Evolutionary conservation across 805 yeast genomes (phyloP).

Genomic region (Saccharomycopsis fodiens): DNA sequence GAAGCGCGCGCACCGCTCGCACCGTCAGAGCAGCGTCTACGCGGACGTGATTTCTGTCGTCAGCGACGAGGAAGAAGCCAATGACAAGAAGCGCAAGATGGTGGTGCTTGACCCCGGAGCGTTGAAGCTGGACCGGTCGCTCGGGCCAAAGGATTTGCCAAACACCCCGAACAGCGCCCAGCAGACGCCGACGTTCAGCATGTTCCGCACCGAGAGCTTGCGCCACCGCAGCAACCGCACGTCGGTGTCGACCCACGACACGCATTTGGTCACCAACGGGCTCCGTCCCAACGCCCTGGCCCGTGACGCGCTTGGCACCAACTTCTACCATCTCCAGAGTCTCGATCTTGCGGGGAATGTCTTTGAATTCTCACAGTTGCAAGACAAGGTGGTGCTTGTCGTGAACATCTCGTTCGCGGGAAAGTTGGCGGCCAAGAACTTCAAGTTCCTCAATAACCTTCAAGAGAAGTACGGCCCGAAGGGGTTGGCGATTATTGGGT

Average conservation of each 20-base stretch:
- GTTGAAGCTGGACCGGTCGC: no score
- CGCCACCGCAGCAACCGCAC: not conserved
- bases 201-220: not conserved
- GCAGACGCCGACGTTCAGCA: not conserved
- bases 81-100: conserved; percentile 4
- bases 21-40: conserved; percentile 15
- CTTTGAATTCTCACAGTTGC: conserved; percentile 13
- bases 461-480: conserved; percentile 3
- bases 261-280: conserved; percentile 17
- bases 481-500: conserved; percentile 14
- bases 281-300: conserved; percentile 8
- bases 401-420: conserved; percentile 11
- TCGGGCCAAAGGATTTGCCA: no score
- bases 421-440: conserved; percentile 1
- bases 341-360: conserved; percentile 9
- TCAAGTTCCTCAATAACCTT: conserved; percentile 10
- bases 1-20: not conserved
- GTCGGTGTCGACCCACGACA: conserved; percentile 5
- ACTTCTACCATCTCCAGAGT: conserved; percentile 11
- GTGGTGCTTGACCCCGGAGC: not conserved
- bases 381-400: conserved; percentile 13
- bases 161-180: no score
- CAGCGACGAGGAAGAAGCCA: conserved; percentile 3
- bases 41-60: conserved; percentile 9
- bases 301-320: conserved; percentile 2